Evolutionary conservation across 202 grass and related monocot genomes (phyloP), one percentile per base, ranked within the genome.

Genomic region (Carex arenaria): DNA sequence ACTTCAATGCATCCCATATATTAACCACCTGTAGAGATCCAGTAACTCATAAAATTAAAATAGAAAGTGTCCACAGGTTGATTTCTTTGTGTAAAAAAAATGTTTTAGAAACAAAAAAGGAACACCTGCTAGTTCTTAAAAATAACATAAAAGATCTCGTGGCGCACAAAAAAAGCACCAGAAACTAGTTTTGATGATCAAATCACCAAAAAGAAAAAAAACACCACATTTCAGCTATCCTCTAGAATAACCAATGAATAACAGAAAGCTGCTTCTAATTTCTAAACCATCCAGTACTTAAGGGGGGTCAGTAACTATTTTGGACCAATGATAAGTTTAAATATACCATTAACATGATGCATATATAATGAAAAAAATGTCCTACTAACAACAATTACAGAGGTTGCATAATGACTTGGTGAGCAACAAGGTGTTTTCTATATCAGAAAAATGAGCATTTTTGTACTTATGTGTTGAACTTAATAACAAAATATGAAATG

Each of bases 1-100:
- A 98, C 68, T 90, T 89, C 36, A 61, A 57, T 82, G 92, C 61
- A 87, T 95, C 89, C 95, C 95, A 98, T 31, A 85, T 85, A 84
- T 83, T 93, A 61, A 98, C 93, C 66, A 98, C 64, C 95, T 98
- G 86, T 18, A 88, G 18, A 85, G 36, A 79, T 75, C 15, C 28
- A 57, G 52, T 77, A 77, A 57, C 4, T 36, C 73, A 59, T 77
- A 72, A 83, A 52, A 20, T 85, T 69, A 45, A 10, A 83, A 38
- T 72, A 84, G 13, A 83, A 61, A 82, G 77, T 26, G 11, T 26
- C 45, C 31, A 65, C 7, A 73, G 32, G 13, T 7, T 13, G 15
- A 67, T 52, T 81, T 65, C 9, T 14, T 51, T 22, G 8, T 59
- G 34, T 63, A 49, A 23, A 22, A 49, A 64, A 80, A 64, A 47